These are phyloP conservation scores for Ocimum tenuiflorum DNA, from an alignment of 257 asterid genomes.

Conservation along the genomic window DNA sequence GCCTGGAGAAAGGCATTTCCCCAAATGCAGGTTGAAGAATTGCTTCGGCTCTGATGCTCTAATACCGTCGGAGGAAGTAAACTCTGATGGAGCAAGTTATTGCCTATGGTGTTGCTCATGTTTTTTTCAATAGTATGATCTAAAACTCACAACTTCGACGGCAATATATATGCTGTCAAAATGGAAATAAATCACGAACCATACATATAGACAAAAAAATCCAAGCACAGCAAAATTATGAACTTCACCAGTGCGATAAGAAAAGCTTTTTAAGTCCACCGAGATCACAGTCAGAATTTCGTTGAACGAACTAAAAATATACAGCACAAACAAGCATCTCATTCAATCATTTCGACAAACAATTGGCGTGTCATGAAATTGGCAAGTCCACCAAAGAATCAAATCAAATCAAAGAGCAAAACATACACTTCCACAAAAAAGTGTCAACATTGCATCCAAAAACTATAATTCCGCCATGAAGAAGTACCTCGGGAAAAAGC, in stretches of 20 bases:
- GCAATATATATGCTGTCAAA: conserved; percentile 17
- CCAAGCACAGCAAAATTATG: too few species aligned
- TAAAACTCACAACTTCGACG: conserved; percentile 13
- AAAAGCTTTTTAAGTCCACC: background rate
- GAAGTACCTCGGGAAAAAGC: conserved; percentile 13
- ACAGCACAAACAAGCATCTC: background rate
- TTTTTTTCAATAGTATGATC: conserved; percentile 27
- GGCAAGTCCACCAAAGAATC: too few species aligned
- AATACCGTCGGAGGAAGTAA: conserved; percentile 47
- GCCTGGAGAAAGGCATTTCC: conserved; percentile 58
- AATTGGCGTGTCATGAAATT: conserved; percentile 10
- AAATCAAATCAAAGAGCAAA: too few species aligned
- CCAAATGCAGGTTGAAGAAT: conserved; percentile 46
- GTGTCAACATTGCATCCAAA: conserved; percentile 16
- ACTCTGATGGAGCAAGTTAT: conserved; percentile 69
- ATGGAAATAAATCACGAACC: background rate
- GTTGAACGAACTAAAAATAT: background rate
- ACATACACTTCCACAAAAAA: background rate
- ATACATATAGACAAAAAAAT: too few species aligned
- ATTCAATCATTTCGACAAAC: conserved; percentile 21
- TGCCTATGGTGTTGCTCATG: conserved; percentile 75
- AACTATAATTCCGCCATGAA: background rate
- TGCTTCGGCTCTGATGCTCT: conserved; percentile 56
- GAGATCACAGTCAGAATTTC: conserved; percentile 12
- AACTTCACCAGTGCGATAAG: conserved; percentile 4